Conservation (phyloP, 345 rosid genomes). For the Clausena lansium region DNA sequence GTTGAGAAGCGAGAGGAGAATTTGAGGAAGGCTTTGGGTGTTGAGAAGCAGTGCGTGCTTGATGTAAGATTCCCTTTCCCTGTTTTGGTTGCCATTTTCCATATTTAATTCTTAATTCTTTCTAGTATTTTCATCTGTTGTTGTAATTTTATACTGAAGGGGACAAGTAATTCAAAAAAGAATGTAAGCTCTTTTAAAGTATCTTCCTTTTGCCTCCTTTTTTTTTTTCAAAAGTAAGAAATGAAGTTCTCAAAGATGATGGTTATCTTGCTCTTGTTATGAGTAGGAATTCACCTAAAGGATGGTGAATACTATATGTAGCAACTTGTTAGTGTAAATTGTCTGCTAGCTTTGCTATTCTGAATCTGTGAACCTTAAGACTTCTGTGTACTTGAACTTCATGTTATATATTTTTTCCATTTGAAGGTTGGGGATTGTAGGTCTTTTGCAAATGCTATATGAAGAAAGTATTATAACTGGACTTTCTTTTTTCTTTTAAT, state of each 20-base stretch:
- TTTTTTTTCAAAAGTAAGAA: not conserved
- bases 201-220: not conserved
- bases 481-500: slow-evolving; percentile 4
- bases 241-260: not conserved
- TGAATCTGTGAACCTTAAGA: not conserved
- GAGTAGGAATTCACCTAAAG: not conserved
- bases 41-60: slow-evolving; percentile 83
- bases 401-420: not conserved
- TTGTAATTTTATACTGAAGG: not conserved
- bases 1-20: slow-evolving; percentile 84
- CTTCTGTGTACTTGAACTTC: not conserved
- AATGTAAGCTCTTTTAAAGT: not conserved
- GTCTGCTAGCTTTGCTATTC: not conserved
- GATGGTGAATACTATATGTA: not conserved
- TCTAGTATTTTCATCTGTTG: not conserved
- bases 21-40: slow-evolving; percentile 85
- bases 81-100: not conserved
- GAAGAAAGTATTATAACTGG: not conserved
- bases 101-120: not conserved
- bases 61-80: slow-evolving; percentile 57
- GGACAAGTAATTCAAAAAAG: not conserved
- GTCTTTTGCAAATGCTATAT: not conserved
- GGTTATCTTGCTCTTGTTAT: not conserved
- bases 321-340: not conserved
- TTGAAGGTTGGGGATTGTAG: not conserved